Evolutionary conservation across 1,284 basidiomycete species (phyloP).

Genomic region (Ganoderma leucocontextum): DNA sequence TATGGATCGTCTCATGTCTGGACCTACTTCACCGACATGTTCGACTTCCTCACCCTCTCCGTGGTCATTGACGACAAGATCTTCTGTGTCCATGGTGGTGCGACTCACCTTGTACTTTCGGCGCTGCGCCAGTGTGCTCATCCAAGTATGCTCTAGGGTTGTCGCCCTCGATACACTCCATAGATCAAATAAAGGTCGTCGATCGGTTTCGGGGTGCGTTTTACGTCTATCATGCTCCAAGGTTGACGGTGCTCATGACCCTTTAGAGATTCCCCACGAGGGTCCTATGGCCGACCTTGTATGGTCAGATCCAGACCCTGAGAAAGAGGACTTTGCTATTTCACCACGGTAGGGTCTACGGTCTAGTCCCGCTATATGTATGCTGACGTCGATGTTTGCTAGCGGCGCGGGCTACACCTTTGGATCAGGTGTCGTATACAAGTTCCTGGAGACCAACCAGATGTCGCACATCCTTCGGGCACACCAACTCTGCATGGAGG

Average conservation of each 20-base stretch:
- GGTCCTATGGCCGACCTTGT: slow-evolving; percentile 99
- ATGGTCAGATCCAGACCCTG: slow-evolving; percentile 99
- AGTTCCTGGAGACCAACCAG: slow-evolving; percentile 93
- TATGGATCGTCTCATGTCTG: slow-evolving; percentile 97
- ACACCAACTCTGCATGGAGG: slow-evolving; percentile 99
- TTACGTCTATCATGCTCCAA: slow-evolving; percentile 9
- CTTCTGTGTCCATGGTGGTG: slow-evolving; percentile 98
- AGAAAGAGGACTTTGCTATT: slow-evolving; percentile 99
- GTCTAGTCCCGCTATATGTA: neutral
- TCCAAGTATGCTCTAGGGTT: slow-evolving; percentile 64
- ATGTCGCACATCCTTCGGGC: slow-evolving; percentile 99
- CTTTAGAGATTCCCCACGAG: slow-evolving; percentile 96
- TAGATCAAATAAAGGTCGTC: slow-evolving; percentile 99
- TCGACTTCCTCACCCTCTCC: slow-evolving; percentile 97
- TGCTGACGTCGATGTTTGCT: slow-evolving; percentile 31
- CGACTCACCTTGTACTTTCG: slow-evolving; percentile 32
- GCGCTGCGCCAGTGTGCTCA: slow-evolving; percentile 18
- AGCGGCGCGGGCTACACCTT: slow-evolving; percentile 99
- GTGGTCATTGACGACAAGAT: slow-evolving; percentile 99
- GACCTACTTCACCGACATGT: slow-evolving; percentile 99
- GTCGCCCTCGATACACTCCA: slow-evolving; percentile 97
- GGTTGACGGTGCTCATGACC: slow-evolving; percentile 15
- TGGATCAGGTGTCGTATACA: slow-evolving; percentile 97
- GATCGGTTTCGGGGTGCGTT: slow-evolving; percentile 92
- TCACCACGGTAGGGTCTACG: slow-evolving; percentile 81